Evolutionary conservation across 1,284 basidiomycete species (phyloP).

Genomic region (Melampsora americana): DNA sequence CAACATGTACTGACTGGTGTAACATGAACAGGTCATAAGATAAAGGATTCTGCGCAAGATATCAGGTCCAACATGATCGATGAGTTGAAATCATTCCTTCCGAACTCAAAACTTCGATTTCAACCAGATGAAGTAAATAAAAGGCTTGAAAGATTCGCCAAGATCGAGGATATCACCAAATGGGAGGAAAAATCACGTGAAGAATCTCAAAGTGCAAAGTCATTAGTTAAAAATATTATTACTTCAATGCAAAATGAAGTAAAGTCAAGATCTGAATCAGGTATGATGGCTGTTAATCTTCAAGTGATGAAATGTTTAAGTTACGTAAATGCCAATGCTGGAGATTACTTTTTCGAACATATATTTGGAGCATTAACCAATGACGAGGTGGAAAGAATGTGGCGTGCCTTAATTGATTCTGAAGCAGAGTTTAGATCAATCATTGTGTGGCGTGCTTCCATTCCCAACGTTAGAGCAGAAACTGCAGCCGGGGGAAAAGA

Average conservation of each 20-base stretch:
- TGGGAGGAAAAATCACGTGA: not conserved
- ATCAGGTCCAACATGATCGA: not conserved
- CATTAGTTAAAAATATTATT: not conserved
- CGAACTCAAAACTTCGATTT: not conserved
- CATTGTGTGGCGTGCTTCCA: too few relatives aligned
- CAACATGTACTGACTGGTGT: not conserved
- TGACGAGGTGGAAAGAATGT: not conserved
- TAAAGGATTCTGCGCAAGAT: not conserved
- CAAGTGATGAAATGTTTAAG: not conserved
- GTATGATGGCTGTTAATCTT: not conserved
- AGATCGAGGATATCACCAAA: not conserved
- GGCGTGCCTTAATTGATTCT: not conserved
- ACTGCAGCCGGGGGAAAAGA: not conserved
- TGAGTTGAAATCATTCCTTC: not conserved
- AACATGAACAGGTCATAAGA: not conserved
- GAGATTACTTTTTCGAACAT: not conserved
- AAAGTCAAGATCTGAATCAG: not conserved
- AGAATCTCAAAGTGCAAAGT: not conserved
- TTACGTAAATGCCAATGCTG: too few relatives aligned
- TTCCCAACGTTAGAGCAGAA: too few relatives aligned
- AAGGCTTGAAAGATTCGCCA: not conserved
- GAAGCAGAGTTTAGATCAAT: not conserved
- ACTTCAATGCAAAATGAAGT: not conserved
- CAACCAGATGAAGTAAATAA: not conserved
- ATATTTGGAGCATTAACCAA: not conserved